Evolutionary conservation across 768 basidiomycete genomes (phyloP).

Genomic region (Xerocomellus chrysenteron): DNA sequence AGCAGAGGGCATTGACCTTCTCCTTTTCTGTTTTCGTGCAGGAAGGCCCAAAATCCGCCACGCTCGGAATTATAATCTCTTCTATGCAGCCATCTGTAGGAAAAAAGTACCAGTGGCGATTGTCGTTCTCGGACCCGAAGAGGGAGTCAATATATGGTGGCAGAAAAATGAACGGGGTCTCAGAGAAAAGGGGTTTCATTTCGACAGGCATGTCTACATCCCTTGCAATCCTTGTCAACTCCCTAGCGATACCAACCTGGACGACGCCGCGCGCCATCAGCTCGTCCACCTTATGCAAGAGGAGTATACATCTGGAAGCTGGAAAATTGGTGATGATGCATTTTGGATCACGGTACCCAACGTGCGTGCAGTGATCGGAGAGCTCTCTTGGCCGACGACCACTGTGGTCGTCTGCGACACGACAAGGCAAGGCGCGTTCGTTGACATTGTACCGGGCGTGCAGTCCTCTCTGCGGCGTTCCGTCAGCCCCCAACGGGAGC

Average conservation of each 20-base stretch:
- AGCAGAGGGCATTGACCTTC: slow-evolving; percentile 19
- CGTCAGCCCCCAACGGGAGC: not conserved
- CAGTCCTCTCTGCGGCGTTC: slow-evolving; percentile 5
- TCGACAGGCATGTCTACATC: slow-evolving; percentile 29
- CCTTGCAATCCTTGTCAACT: slow-evolving; percentile 5
- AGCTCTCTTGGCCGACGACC: slow-evolving; percentile 20
- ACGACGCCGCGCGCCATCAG: not conserved
- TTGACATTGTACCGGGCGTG: slow-evolving; percentile 4
- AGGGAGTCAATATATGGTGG: slow-evolving; percentile 28
- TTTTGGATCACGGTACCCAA: slow-evolving; percentile 16
- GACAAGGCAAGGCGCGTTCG: slow-evolving; percentile 7
- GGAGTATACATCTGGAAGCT: slow-evolving; percentile 9
- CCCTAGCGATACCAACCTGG: not conserved
- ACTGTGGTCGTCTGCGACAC: slow-evolving; percentile 20
- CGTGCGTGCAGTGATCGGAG: slow-evolving; percentile 17
- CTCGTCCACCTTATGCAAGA: slow-evolving; percentile 12
- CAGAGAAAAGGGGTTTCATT: slow-evolving; percentile 20
- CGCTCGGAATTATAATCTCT: slow-evolving; percentile 30
- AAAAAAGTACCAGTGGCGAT: slow-evolving; percentile 32
- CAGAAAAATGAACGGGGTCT: slow-evolving; percentile 22
- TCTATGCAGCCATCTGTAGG: slow-evolving; percentile 30
- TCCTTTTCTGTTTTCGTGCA: slow-evolving; percentile 30
- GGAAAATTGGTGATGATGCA: slow-evolving; percentile 7
- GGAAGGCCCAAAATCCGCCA: slow-evolving; percentile 20
- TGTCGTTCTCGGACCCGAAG: slow-evolving; percentile 33